Conservation (phyloP, 208 protist genomes). For the Porcisia deanei region DNA sequence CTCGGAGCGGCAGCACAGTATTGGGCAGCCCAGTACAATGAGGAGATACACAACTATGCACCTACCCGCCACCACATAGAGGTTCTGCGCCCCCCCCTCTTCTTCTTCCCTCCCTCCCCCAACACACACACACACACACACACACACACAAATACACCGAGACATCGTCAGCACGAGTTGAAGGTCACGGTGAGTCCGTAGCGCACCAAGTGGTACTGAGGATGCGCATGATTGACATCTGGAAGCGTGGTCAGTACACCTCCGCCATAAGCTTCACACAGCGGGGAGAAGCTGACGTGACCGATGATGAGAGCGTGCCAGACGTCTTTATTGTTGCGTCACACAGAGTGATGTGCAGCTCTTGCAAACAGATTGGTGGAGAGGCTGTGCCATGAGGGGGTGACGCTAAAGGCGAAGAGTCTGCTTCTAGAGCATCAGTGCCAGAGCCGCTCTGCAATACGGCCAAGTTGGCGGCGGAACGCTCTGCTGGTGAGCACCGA, state of each 20-base stretch:
- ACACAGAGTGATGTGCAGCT: conserved; percentile 1
- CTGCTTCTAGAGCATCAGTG: not conserved
- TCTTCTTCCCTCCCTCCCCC: too few relatives aligned
- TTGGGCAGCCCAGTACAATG: too few relatives aligned
- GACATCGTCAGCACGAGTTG: not conserved
- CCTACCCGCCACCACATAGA: too few relatives aligned
- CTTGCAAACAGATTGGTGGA: not conserved
- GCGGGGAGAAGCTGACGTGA: not conserved
- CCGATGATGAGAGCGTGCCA: not conserved
- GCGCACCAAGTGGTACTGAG: conserved; percentile 4
- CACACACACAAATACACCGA: not conserved
- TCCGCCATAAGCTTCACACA: conserved; percentile 13
- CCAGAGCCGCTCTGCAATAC: not conserved
- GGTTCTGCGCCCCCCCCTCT: too few relatives aligned
- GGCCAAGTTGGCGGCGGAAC: not conserved
- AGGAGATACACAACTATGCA: too few relatives aligned
- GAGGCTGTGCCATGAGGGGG: not conserved
- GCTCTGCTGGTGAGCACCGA: conserved; percentile 15
- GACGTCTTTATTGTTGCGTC: not conserved
- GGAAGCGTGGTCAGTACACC: conserved; percentile 17
- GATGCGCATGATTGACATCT: not conserved
- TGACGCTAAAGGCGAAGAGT: not conserved
- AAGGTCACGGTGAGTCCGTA: conserved; percentile 16
- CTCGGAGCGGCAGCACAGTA: too few relatives aligned
- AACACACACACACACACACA: not conserved